These are phyloP conservation scores for Malus hybrid DNA, from an alignment of 331 rosid genomes.

Conservation along the genomic window DNA sequence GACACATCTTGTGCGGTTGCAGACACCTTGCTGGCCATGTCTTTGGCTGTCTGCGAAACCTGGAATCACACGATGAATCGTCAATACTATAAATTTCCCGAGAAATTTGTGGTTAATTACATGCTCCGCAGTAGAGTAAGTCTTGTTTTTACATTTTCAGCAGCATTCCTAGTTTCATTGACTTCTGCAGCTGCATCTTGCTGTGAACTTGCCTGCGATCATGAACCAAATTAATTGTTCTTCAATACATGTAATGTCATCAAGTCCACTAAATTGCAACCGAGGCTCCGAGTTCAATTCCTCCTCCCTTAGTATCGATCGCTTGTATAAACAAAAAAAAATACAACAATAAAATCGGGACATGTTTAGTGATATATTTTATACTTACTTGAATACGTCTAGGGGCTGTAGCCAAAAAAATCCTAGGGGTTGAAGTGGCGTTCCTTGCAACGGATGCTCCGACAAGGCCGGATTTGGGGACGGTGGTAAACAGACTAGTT, in stretches of 20 bases:
- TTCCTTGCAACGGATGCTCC: constrained; percentile 33
- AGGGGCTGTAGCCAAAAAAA: constrained; percentile 35
- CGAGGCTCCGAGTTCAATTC: background rate
- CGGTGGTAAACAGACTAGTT: constrained; percentile 26
- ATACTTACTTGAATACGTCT: constrained; percentile 45
- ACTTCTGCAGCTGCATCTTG: constrained; percentile 20
- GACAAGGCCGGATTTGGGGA: constrained; percentile 45
- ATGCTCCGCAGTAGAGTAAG: background rate
- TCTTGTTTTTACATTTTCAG: constrained; percentile 20
- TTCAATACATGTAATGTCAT: background rate
- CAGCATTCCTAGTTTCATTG: constrained; percentile 25
- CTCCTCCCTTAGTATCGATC: background rate
- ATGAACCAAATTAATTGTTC: background rate
- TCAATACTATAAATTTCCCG: background rate
- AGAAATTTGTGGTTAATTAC: background rate
- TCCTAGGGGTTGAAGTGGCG: constrained; percentile 26
- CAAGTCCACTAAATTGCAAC: background rate
- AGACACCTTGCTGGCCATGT: constrained; percentile 29
- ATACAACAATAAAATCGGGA: background rate
- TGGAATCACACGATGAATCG: background rate
- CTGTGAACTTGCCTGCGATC: constrained; percentile 20
- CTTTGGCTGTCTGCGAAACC: constrained; percentile 39
- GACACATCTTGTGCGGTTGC: constrained; percentile 42
- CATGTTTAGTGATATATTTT: background rate
- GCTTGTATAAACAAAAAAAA: background rate